phyloP scores from a whole-genome alignment of 75 land plant genomes.

The Pinus taeda region DNA sequence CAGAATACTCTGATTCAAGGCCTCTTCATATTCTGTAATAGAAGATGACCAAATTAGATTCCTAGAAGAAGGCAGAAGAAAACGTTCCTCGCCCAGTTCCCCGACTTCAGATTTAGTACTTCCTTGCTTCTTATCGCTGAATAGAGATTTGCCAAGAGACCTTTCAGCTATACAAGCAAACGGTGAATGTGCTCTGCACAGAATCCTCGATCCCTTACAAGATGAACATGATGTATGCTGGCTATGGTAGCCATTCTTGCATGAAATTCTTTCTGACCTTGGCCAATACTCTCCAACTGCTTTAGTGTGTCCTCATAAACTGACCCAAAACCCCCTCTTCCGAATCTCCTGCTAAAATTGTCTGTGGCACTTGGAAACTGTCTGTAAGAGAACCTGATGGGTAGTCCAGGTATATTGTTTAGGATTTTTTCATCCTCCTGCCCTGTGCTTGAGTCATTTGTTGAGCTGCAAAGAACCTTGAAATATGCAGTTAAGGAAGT shows the following conservation, averaged over 20 bases:
- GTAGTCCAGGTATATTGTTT: slow-evolving; percentile 58
- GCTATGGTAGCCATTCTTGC: slow-evolving; percentile 63
- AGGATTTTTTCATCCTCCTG: slow-evolving; percentile 19
- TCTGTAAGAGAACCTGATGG: slow-evolving; percentile 57
- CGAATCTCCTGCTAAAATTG: slow-evolving; percentile 62
- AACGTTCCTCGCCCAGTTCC: too few species aligned
- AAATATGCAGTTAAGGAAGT: slow-evolving; percentile 3
- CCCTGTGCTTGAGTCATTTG: neutral
- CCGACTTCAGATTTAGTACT: too few species aligned
- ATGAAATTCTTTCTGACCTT: slow-evolving; percentile 65
- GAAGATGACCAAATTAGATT: too few species aligned
- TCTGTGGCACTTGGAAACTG: slow-evolving; percentile 69
- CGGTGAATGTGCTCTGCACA: slow-evolving; percentile 56
- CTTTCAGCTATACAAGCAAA: slow-evolving; percentile 50
- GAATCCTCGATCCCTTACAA: slow-evolving; percentile 67
- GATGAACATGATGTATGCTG: slow-evolving; percentile 69
- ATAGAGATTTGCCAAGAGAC: slow-evolving; percentile 59
- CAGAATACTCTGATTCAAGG: too few species aligned
- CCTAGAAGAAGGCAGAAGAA: too few species aligned
- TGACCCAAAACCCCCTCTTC: slow-evolving; percentile 81
- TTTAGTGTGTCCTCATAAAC: slow-evolving; percentile 65
- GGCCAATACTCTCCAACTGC: slow-evolving; percentile 47
- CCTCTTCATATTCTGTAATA: too few species aligned
- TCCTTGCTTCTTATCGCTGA: slow-evolving; percentile 17
- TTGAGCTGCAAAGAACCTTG: neutral